Evolutionary conservation across 495 filamentous ascomycete species (phyloP).

Genomic region (Penicillium macrosclerotiorum): DNA sequence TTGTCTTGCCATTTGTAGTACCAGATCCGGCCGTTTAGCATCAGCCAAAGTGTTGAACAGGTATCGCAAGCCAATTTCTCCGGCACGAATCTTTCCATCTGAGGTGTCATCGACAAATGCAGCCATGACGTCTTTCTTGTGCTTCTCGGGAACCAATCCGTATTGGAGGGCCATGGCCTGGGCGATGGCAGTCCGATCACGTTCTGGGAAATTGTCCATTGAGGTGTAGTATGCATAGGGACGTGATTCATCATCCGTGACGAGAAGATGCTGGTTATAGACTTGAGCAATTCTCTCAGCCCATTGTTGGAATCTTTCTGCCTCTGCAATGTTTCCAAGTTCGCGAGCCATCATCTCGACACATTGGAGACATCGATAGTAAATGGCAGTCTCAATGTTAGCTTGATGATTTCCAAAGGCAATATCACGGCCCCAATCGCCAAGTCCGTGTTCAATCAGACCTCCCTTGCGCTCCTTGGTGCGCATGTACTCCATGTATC

Average conservation of each 20-base stretch:
- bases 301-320: conserved; percentile 16
- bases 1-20: conserved; percentile 27
- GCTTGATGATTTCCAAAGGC: conserved; percentile 32
- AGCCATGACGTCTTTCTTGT: conserved; percentile 22
- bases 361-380: conserved; percentile 26
- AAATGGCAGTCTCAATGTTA: conserved; percentile 32
- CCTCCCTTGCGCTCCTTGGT: conserved; percentile 28
- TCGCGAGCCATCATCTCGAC: conserved; percentile 28
- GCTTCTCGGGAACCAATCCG: conserved; percentile 14
- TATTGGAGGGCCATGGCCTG: conserved; percentile 30
- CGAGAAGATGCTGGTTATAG: conserved; percentile 27
- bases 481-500: conserved; percentile 31
- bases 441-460: conserved; percentile 27
- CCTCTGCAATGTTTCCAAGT: conserved; percentile 19
- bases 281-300: conserved; percentile 18
- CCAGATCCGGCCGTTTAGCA: conserved; percentile 24
- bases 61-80: conserved; percentile 27
- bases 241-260: conserved; percentile 15
- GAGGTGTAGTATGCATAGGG: conserved; percentile 27
- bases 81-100: conserved; percentile 21
- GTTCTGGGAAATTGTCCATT: conserved; percentile 19
- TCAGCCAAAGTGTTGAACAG: conserved; percentile 27
- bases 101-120: conserved; percentile 24
- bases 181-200: conserved; percentile 22
- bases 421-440: conserved; percentile 30